Evolutionary conservation across 805 yeast genomes (phyloP), one percentile per base, ranked within the genome.

Genomic region (Pichia thaimueangensis): DNA sequence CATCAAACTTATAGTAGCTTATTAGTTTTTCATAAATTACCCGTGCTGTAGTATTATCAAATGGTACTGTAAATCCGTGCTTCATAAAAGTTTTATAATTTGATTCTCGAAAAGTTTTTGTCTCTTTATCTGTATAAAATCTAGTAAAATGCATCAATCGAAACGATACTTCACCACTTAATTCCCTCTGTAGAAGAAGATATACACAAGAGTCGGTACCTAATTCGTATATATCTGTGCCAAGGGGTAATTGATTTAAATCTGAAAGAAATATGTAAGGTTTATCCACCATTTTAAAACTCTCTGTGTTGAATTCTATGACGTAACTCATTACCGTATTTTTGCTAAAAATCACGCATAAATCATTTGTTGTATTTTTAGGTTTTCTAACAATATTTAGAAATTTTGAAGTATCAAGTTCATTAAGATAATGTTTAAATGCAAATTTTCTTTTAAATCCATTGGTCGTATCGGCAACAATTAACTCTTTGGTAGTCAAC

Each of bases 341-440:
- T 35, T 49, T 51, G 0, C 71, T 67, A 29, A 58, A 51, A 1
- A 68, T 46, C 17, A 56, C 22, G 43, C 68, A 64, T 3, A 53
- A 29, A 9, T 43, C 40, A 10, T 38, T 33, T 24, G 45, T 51
- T 11, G 38, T 19, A 20, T 37, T 37, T 39, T 25, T 34, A n/a
- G 43, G 33, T 2, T 25, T 20, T 16, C 35, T 30, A 1, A 31
- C 16, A 2, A 70, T 54, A 2, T 57, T 48, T 41, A 82, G 43
- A 39, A 57, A 62, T 42, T 80, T 50, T 0, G 86, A 69, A 1
- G 73, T 70, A 50, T 86, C 95, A 1, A 57, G 48, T 7, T 72
- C 67, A 33, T 71, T 70, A 19, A 83, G 59, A 46, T 63, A 74
- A 58, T 87, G 96, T 47, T 80, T 82, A 89, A 94, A 84, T 0